Conservation (phyloP, 805 yeast species). For the Myxozyma monticola region DNA sequence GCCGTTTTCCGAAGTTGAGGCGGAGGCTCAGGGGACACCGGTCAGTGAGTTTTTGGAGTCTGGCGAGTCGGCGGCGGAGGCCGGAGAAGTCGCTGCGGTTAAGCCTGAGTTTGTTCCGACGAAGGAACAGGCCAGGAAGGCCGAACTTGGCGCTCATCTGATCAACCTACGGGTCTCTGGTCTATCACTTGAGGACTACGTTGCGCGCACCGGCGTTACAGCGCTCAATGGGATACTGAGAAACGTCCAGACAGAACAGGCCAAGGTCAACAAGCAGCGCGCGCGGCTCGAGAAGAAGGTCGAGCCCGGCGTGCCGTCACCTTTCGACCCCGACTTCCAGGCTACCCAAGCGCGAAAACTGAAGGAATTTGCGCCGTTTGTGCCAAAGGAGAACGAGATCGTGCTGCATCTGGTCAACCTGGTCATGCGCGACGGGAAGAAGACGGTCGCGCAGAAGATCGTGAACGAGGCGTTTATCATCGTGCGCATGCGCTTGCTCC, state of each 20-base stretch:
- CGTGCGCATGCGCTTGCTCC: constrained; percentile 66
- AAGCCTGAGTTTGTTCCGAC: neutral
- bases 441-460: constrained; percentile 71
- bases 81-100: neutral
- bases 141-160: constrained; percentile 17
- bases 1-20: neutral
- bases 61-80: neutral
- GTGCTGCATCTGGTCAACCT: constrained; percentile 64
- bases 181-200: constrained; percentile 16
- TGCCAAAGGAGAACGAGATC: constrained; percentile 20
- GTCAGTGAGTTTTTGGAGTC: constrained; percentile 4
- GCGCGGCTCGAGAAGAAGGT: neutral
- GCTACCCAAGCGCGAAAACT: constrained; percentile 11
- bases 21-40: constrained; percentile 5
- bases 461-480: constrained; percentile 78
- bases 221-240: constrained; percentile 1
- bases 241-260: neutral
- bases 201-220: constrained; percentile 5
- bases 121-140: neutral
- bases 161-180: constrained; percentile 21
- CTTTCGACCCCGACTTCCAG: constrained; percentile 10
- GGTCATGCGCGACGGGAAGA: constrained; percentile 91
- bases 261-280: neutral
- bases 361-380: constrained; percentile 12
- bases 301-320: neutral